Conservation (phyloP, 2,329 filamentous ascomycete species). For the Exophiala dermatitidis region DNA sequence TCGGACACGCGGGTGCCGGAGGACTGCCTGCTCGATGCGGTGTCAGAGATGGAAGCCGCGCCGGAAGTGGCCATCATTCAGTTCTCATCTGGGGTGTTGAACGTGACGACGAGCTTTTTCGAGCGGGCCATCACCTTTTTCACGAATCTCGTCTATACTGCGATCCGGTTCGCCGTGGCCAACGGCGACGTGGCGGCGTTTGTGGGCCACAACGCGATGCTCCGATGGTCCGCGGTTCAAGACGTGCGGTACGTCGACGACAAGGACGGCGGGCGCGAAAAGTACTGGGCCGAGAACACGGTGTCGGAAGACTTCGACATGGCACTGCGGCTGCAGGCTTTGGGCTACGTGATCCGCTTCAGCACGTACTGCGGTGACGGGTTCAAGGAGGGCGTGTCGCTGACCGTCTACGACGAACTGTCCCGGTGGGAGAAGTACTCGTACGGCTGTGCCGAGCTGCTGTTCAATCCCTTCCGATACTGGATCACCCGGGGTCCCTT, state of each 20-base stretch:
- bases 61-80: conserved; percentile 66
- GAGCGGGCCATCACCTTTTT: conserved; percentile 73
- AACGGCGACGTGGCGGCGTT: conserved; percentile 68
- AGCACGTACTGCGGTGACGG: conserved; percentile 61
- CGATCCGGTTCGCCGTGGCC: conserved; percentile 63
- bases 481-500: conserved; percentile 70
- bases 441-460: conserved; percentile 73
- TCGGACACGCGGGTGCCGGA: conserved; percentile 62
- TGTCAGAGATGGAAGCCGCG: conserved; percentile 63
- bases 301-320: conserved; percentile 77
- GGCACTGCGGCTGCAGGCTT: conserved; percentile 61
- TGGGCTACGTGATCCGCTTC: conserved; percentile 62
- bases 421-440: conserved; percentile 83
- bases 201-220: conserved; percentile 69
- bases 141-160: conserved; percentile 68
- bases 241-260: conserved; percentile 42
- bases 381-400: conserved; percentile 73
- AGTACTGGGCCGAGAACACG: conserved; percentile 68
- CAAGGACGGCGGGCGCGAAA: conserved; percentile 48
- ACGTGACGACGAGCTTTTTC: conserved; percentile 64
- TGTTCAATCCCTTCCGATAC: conserved; percentile 69
- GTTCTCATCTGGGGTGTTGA: conserved; percentile 68
- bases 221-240: conserved; percentile 61
- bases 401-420: conserved; percentile 78
- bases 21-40: conserved; percentile 62